Evolutionary conservation across 192 early-diverging fungal genomes (phyloP), one percentile per base, ranked within the genome.

Genomic region (Gamsiella multidivaricata): DNA sequence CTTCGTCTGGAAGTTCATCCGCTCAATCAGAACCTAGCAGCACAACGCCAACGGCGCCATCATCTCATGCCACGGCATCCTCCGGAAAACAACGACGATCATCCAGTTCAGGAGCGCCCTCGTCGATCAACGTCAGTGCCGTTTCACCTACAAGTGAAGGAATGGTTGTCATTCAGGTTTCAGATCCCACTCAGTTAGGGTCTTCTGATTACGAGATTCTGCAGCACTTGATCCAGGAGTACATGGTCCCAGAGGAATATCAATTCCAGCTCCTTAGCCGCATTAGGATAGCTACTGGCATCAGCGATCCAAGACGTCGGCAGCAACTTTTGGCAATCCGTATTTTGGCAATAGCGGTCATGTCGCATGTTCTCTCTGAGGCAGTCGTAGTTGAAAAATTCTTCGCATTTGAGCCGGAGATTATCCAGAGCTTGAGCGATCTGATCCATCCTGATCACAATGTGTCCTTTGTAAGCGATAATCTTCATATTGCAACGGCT

Each of bases 341-440:
- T 14, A 83, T 97, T 23, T 75, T 94, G 51, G 91, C 95, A 0
- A 88, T 96, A 41, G 84, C 91, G 23, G 88, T 96, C 10, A 88
- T 93, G 80, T 90, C 85, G 12, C 85, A 89, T 69, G 71, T 92
- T 25, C 84, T 84, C 22, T 82, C 84, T 3, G 92, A 94, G 64
- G 81, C 88, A 5, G 53, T 85, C 25, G 81, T 87, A 12, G 80
- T 92, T 36, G 91, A 87, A 57, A 89, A 88, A 57, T 82, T 98
- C 25, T 93, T 96, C 67, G 84, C 91, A 25, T 96, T 94, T 67
- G 96, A 97, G 67, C 96, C 96, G 18, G 91, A 95, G 70, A 85
- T 97, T 28, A 91, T 94, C 12, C 81, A 87, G 11, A 87, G 93
- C 45, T 69, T 97, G 11, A 92, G 94, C 3, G 91, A 93, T 54